These are phyloP conservation scores for Aquilaria sinensis DNA, from an alignment of 345 rosid genomes.

Conservation along the genomic window DNA sequence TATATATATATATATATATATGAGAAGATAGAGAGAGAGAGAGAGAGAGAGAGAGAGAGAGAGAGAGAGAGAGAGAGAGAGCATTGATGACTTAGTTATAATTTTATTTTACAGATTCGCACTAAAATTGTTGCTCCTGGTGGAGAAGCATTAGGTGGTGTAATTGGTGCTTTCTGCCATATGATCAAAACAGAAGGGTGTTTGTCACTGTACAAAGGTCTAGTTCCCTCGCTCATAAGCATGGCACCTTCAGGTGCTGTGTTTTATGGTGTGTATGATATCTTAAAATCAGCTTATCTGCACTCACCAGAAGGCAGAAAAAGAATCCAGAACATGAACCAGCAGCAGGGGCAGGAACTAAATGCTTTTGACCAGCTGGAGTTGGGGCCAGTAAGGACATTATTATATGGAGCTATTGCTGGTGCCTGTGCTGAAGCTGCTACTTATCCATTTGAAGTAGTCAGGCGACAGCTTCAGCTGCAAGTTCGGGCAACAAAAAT, in stretches of 20 bases:
- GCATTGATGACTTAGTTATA: not conserved
- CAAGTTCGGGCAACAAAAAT: conserved; percentile 52
- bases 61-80: not conserved
- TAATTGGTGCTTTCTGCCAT: conserved; percentile 52
- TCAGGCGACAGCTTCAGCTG: conserved; percentile 67
- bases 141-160: conserved; percentile 69
- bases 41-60: too few species aligned
- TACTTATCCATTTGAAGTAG: conserved; percentile 73
- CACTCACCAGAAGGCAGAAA: conserved; percentile 57
- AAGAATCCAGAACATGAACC: conserved; percentile 52
- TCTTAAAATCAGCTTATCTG: conserved; percentile 55
- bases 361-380: conserved; percentile 70
- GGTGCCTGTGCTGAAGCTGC: conserved; percentile 84
- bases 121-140: conserved; percentile 77
- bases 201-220: conserved; percentile 67
- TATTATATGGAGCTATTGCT: conserved; percentile 62
- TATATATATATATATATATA: too few species aligned
- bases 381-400: conserved; percentile 64
- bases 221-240: conserved; percentile 63
- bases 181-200: conserved; percentile 67
- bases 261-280: conserved; percentile 66
- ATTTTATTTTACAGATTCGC: conserved; percentile 40
- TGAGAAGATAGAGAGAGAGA: too few species aligned
- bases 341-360: conserved; percentile 43
- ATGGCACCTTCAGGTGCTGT: conserved; percentile 82